phyloP scores from a whole-genome alignment of 164 flowering plant genomes.

The Aristolochia californica region DNA sequence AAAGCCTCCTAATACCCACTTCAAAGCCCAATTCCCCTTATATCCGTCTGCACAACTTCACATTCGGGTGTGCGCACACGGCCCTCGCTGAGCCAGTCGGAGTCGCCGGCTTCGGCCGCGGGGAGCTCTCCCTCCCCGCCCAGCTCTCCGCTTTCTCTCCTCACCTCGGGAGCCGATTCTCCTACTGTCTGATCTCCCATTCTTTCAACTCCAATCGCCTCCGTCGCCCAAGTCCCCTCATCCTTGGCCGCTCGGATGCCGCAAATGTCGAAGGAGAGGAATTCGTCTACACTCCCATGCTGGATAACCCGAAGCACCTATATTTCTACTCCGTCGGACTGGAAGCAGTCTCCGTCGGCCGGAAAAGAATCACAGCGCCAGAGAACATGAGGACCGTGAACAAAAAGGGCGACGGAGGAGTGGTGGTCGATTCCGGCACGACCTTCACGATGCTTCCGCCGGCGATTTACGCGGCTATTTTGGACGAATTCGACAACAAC shows the following conservation, averaged over 20 bases:
- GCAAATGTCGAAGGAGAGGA: constrained; percentile 12
- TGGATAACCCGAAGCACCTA: constrained; percentile 64
- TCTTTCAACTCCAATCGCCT: constrained; percentile 42
- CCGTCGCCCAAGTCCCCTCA: constrained; percentile 68
- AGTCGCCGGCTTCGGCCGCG: constrained; percentile 93
- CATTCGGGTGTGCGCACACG: constrained; percentile 77
- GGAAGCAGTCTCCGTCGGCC: constrained; percentile 55
- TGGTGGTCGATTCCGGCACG: constrained; percentile 93
- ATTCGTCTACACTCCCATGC: constrained; percentile 61
- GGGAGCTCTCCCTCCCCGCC: constrained; percentile 71
- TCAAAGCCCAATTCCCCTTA: constrained; percentile 10
- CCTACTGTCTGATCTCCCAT: constrained; percentile 80
- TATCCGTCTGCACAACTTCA: constrained; percentile 42
- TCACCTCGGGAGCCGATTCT: constrained; percentile 59
- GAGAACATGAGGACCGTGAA: constrained; percentile 33
- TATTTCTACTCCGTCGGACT: constrained; percentile 79
- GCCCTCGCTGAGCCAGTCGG: constrained; percentile 83
- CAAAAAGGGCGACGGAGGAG: constrained; percentile 57
- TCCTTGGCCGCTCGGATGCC: constrained; percentile 53
- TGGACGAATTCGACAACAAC: constrained; percentile 39
- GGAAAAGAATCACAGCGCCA: constrained; percentile 38
- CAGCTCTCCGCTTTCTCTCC: constrained; percentile 59
- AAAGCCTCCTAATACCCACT: constrained; percentile 25
- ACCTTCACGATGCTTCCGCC: constrained; percentile 83
- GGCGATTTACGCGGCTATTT: constrained; percentile 31